These are phyloP conservation scores for Hapsidospora chrysogenum DNA, from an alignment of 495 filamentous ascomycete genomes.

Conservation along the genomic window DNA sequence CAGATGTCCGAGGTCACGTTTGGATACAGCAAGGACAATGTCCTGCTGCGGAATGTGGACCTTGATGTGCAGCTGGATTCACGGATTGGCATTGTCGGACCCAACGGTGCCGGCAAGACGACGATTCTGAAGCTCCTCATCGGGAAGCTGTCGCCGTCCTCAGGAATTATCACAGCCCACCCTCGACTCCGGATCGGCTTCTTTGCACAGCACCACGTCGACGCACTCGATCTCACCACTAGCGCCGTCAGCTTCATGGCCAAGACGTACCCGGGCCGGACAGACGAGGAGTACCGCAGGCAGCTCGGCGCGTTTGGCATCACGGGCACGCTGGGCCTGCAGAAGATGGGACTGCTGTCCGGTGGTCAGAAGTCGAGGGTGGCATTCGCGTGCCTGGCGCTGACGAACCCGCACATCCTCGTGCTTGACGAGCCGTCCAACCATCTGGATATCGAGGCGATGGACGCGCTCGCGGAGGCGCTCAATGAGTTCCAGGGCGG, in stretches of 20 bases:
- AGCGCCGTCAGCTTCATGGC: conserved; percentile 92
- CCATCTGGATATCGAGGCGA: conserved; percentile 97
- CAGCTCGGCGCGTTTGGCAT: conserved; percentile 97
- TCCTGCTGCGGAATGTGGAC: conserved; percentile 72
- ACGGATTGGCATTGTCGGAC: conserved; percentile 93
- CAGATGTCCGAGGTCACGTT: conserved; percentile 92
- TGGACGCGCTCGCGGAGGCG: conserved; percentile 83
- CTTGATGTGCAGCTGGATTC: conserved; percentile 96
- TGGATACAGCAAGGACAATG: conserved; percentile 68
- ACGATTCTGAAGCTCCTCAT: conserved; percentile 91
- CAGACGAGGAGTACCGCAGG: conserved; percentile 91
- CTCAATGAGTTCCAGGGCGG: conserved; percentile 80
- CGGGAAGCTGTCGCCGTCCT: conserved; percentile 60
- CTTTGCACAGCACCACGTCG: conserved; percentile 98
- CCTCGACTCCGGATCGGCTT: conserved; percentile 80
- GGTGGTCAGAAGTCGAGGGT: conserved; percentile 98
- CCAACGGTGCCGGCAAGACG: conserved; percentile 97
- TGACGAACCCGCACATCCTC: conserved; percentile 89
- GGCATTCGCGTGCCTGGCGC: conserved; percentile 83
- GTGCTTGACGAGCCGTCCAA: conserved; percentile 98
- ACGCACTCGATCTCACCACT: conserved; percentile 78
- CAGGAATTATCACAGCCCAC: conserved; percentile 72
- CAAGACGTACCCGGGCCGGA: conserved; percentile 73
- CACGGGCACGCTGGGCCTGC: conserved; percentile 90
- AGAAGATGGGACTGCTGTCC: conserved; percentile 88